phyloP scores from a whole-genome alignment of 768 basidiomycete species.

The Boletus rubroflammeus region DNA sequence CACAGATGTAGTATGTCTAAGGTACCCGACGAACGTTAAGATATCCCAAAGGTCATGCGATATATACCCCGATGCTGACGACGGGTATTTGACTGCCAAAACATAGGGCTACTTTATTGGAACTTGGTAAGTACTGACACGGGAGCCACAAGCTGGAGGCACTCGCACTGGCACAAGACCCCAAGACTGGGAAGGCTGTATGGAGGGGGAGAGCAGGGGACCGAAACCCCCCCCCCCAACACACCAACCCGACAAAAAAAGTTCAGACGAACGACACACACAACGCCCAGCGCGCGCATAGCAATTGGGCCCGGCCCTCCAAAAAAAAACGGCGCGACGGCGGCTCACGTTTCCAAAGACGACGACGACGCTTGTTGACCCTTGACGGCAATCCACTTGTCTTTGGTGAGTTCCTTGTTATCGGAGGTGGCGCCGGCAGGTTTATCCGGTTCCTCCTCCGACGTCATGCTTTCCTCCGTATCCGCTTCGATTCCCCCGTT shows the following conservation, averaged over 20 bases:
- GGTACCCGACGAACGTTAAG: not conserved
- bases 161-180: constrained; percentile 18
- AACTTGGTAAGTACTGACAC: constrained; percentile 23
- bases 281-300: not conserved
- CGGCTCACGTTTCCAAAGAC: constrained; percentile 10
- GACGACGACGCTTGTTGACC: constrained; percentile 32
- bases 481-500: constrained; percentile 66
- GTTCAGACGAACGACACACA: constrained; percentile 12
- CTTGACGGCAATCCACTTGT: constrained; percentile 80
- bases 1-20: constrained; percentile 4
- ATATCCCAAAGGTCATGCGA: not conserved
- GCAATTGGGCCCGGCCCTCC: not conserved
- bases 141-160: constrained; percentile 14
- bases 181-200: constrained; percentile 12
- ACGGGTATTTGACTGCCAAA: constrained; percentile 8
- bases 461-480: constrained; percentile 71
- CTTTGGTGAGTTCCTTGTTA: constrained; percentile 39
- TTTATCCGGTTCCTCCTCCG: constrained; percentile 62
- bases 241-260: constrained; percentile 5
- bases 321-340: not conserved
- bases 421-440: constrained; percentile 16
- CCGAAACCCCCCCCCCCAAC: not conserved
- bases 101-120: constrained; percentile 22
- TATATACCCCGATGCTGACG: constrained; percentile 10
- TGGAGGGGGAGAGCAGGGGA: not conserved